Evolutionary conservation across 164 flowering plant species (phyloP).

Genomic region (Amborella trichopoda): DNA sequence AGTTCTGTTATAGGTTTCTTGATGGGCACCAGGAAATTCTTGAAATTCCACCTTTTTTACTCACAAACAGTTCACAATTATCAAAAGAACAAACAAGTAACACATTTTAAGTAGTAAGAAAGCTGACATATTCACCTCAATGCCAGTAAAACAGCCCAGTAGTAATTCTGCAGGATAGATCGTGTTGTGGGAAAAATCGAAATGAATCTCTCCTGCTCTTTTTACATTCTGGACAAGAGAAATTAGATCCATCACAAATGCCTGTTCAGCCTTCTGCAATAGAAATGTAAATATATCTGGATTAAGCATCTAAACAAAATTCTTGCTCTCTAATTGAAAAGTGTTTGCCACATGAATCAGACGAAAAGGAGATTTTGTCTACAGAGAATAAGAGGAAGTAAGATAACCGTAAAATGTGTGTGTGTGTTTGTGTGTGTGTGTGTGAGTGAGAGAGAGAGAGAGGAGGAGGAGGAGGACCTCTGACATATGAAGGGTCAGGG

Average conservation of each 20-base stretch:
- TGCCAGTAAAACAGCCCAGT: conserved; percentile 56
- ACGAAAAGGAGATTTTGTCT: too few relatives aligned
- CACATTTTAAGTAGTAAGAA: neutral
- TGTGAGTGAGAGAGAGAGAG: neutral
- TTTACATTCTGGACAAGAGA: conserved; percentile 33
- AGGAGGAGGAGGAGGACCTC: conserved; percentile 32
- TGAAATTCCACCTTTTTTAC: too few relatives aligned
- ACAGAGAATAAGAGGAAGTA: too few relatives aligned
- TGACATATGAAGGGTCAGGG: conserved; percentile 54
- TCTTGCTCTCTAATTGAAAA: neutral
- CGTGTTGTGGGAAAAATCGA: conserved; percentile 22
- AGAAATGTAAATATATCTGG: conserved; percentile 1
- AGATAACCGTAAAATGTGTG: too few relatives aligned
- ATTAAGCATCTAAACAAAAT: neutral
- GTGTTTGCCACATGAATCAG: too few relatives aligned
- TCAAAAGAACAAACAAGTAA: neutral
- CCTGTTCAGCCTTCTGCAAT: conserved; percentile 60
- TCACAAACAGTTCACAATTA: too few relatives aligned
- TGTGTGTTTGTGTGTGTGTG: neutral
- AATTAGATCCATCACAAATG: conserved; percentile 34
- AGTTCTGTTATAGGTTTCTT: too few relatives aligned
- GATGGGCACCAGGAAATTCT: too few relatives aligned
- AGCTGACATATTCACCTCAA: conserved; percentile 36
- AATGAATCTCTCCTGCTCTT: conserved; percentile 38
- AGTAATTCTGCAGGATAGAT: conserved; percentile 45